Percentiles rank a stretch among this genome's conserved stretches.
Evolutionary conservation across 164 flowering plant species (phyloP).

Genomic region (Santalum album): DNA sequence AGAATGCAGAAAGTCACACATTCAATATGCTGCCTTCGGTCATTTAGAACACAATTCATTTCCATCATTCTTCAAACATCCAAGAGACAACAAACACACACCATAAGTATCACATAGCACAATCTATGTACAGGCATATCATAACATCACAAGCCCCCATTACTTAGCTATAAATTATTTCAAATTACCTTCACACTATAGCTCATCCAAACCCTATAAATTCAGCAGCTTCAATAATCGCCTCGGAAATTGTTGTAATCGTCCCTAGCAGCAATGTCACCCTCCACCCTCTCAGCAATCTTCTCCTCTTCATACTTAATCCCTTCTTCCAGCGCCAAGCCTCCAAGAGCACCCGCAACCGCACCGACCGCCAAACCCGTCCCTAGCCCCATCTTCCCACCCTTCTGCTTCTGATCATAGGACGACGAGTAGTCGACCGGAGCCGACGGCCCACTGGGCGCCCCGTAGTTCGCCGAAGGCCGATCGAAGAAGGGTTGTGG

Average conservation of each 20-base stretch:
- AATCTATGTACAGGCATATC: background rate
- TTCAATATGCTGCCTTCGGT: too few relatives aligned
- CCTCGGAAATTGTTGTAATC: slow-evolving; percentile 40
- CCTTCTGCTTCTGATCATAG: slow-evolving; percentile 38
- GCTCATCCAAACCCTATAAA: background rate
- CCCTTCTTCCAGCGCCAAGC: slow-evolving; percentile 66
- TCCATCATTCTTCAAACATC: too few relatives aligned
- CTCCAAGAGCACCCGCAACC: slow-evolving; percentile 56
- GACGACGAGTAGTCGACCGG: slow-evolving; percentile 53
- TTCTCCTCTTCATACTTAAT: slow-evolving; percentile 61
- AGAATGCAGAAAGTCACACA: too few relatives aligned
- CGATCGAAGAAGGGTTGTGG: slow-evolving; percentile 45
- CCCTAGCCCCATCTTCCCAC: slow-evolving; percentile 47
- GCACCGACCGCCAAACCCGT: slow-evolving; percentile 63
- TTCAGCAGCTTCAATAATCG: slow-evolving; percentile 22
- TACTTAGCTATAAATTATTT: too few relatives aligned
- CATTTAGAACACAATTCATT: too few relatives aligned
- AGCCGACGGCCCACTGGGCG: slow-evolving; percentile 47
- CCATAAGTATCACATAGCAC: background rate
- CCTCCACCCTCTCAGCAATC: slow-evolving; percentile 45
- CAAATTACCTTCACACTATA: too few relatives aligned
- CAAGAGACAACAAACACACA: too few relatives aligned
- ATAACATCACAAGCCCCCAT: too few relatives aligned
- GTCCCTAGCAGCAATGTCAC: slow-evolving; percentile 33
- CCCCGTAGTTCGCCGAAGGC: slow-evolving; percentile 13